Evolutionary conservation across 2,329 filamentous ascomycete species (phyloP), one percentile per base, ranked within the genome.

Genomic region (Botrytis pseudocinerea): DNA sequence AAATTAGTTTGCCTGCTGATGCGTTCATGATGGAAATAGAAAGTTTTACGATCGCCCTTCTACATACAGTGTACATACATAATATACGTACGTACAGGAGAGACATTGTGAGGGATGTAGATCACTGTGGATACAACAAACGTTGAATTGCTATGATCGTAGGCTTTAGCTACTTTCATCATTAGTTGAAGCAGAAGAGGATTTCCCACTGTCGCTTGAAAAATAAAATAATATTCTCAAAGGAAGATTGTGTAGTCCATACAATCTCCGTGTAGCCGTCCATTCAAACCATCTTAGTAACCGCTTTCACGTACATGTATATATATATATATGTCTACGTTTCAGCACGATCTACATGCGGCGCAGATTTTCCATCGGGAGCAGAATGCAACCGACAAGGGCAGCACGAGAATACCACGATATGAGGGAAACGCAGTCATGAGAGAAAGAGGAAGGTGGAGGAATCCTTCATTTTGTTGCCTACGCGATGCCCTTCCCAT

Each of bases 391-490:
- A 38, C 25, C 40, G 46, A 60, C 70, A 42, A 14, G 69, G 63
- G 22, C 28, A 51, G 22, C 57, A 68, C 65, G 35, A 22, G 48
- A 57, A 42, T 32, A 38, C 48, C 65, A 69, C 48, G 38, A 32
- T 42, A 22, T 32, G 35, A 54, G 42, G 8, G 25, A 32, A 44
- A 68, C n/a, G n/a, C 46, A 35, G 61, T 20, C 51, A 25, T 38
- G n/a, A 32, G 48, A 60, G 62, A 69, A 72, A 48, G 38, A 48
- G 70, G 70, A 72, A 72, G 70, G 70, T 69, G 44, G 40, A 69
- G 62, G 51, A 69, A 51, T 69, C n/a, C 51, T 44, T 44, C 25
- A 28, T 46, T 40, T 42, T 68, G 48, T 46, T 66, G 70, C 63
- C 51, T 72, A 35, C 51, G 20, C 40, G 5, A 60, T 18, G 40